Percentiles rank a stretch among this genome's conserved stretches.
phyloP scores from a whole-genome alignment of 805 yeast species.

The Wickerhamomyces xylosicus region DNA sequence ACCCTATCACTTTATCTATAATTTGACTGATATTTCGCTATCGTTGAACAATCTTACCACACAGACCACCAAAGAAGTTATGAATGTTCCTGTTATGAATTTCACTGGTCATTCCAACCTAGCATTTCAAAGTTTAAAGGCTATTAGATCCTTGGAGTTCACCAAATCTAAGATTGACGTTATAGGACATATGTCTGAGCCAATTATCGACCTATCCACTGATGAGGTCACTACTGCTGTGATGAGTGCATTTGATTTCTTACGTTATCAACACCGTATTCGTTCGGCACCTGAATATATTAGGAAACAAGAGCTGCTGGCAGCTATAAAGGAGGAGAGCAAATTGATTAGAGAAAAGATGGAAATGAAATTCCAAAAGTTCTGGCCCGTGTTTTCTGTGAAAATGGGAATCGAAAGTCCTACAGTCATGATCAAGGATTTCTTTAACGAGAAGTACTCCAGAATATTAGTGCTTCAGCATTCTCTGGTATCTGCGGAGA shows the following conservation, averaged over 20 bases:
- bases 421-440: slow-evolving; percentile 23
- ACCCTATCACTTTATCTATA: slow-evolving; percentile 29
- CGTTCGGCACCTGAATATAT: neutral
- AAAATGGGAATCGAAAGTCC: slow-evolving; percentile 31
- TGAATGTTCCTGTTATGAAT: slow-evolving; percentile 16
- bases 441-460: slow-evolving; percentile 19
- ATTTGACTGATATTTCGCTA: slow-evolving; percentile 27
- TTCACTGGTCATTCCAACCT: slow-evolving; percentile 30
- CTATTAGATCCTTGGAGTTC: slow-evolving; percentile 11
- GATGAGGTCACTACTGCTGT: slow-evolving; percentile 27
- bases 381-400: slow-evolving; percentile 25
- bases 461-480: slow-evolving; percentile 21
- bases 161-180: slow-evolving; percentile 25
- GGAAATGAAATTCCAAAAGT: slow-evolving; percentile 9
- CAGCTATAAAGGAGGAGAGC: neutral
- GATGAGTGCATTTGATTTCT: slow-evolving; percentile 13
- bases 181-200: slow-evolving; percentile 31
- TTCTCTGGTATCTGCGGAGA: slow-evolving; percentile 15
- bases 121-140: slow-evolving; percentile 24
- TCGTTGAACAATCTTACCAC: slow-evolving; percentile 18
- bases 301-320: neutral
- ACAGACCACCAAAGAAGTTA: slow-evolving; percentile 9
- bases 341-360: slow-evolving; percentile 1
- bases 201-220: slow-evolving; percentile 33
- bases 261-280: slow-evolving; percentile 4